These are phyloP conservation scores for Serendipita indica DNA, from an alignment of 768 basidiomycete genomes.

Conservation along the genomic window DNA sequence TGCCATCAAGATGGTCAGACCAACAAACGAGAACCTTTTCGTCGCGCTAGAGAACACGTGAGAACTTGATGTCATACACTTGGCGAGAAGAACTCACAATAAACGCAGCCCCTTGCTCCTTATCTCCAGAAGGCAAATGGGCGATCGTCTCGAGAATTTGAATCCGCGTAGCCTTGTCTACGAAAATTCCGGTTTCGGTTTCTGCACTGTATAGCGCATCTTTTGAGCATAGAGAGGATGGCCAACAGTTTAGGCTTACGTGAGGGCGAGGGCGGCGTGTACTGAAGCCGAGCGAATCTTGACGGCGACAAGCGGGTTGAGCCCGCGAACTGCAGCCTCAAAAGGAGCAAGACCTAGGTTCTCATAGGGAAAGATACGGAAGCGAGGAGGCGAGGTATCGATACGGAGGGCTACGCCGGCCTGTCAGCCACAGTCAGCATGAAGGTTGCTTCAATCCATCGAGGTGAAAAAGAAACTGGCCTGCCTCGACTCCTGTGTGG, in stretches of 20 bases:
- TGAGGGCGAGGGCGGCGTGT: constrained; percentile 56
- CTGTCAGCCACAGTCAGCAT: too few species aligned
- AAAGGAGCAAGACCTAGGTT: constrained; percentile 65
- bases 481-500: constrained; percentile 56
- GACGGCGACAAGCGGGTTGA: constrained; percentile 77
- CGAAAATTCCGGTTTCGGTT: constrained; percentile 40
- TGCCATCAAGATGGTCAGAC: constrained; percentile 67
- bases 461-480: background rate
- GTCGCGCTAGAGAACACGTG: constrained; percentile 37
- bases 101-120: constrained; percentile 84
- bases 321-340: constrained; percentile 53
- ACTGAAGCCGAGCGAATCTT: constrained; percentile 68
- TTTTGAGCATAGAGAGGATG: constrained; percentile 14
- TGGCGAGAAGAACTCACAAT: constrained; percentile 40
- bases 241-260: constrained; percentile 32
- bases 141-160: constrained; percentile 71
- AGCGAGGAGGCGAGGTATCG: constrained; percentile 36
- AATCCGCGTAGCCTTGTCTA: constrained; percentile 70
- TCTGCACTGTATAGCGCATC: constrained; percentile 19
- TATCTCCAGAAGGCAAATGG: constrained; percentile 61
- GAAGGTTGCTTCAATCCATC: background rate
- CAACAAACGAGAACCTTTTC: constrained; percentile 75
- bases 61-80: too few species aligned
- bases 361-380: constrained; percentile 75
- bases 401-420: constrained; percentile 64